Evolutionary conservation across 768 basidiomycete species (phyloP).

Genomic region (Pisolithus microcarpus): DNA sequence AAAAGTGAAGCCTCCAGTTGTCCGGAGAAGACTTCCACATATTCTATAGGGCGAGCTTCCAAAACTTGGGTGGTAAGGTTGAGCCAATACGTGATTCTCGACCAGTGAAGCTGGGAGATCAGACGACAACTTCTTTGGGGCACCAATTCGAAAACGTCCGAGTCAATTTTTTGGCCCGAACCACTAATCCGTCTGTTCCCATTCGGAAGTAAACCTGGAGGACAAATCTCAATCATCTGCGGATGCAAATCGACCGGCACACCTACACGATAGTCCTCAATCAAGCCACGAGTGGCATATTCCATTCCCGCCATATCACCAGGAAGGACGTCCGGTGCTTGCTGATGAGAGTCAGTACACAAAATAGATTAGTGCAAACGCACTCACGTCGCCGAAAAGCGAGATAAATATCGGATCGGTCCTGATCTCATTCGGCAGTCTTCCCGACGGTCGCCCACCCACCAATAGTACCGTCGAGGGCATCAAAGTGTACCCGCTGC

Average conservation of each 20-base stretch:
- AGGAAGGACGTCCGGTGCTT: constrained; percentile 30
- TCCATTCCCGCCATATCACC: constrained; percentile 28
- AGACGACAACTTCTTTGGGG: constrained; percentile 13
- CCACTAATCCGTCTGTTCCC: constrained; percentile 10
- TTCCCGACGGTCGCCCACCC: constrained; percentile 33
- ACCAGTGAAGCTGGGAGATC: constrained; percentile 24
- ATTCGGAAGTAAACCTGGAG: constrained; percentile 21
- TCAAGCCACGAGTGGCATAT: constrained; percentile 20
- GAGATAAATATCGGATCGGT: constrained; percentile 27
- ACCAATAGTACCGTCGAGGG: constrained; percentile 38
- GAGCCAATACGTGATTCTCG: constrained; percentile 24
- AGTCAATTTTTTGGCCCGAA: constrained; percentile 7
- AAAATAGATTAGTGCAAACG: neutral
- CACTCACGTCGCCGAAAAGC: constrained; percentile 32
- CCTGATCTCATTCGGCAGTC: constrained; percentile 29
- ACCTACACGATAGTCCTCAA: constrained; percentile 17
- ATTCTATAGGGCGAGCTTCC: constrained; percentile 22
- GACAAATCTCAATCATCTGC: neutral
- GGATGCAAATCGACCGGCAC: neutral
- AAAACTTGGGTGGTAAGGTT: constrained; percentile 15
- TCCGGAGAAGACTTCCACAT: constrained; percentile 20
- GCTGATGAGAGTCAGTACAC: constrained; percentile 1
- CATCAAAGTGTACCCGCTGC: constrained; percentile 34
- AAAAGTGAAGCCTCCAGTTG: constrained; percentile 17
- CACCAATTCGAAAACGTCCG: constrained; percentile 15